phyloP scores from a whole-genome alignment of 2,329 filamentous ascomycete genomes.

The Mollisiaceae sp. region DNA sequence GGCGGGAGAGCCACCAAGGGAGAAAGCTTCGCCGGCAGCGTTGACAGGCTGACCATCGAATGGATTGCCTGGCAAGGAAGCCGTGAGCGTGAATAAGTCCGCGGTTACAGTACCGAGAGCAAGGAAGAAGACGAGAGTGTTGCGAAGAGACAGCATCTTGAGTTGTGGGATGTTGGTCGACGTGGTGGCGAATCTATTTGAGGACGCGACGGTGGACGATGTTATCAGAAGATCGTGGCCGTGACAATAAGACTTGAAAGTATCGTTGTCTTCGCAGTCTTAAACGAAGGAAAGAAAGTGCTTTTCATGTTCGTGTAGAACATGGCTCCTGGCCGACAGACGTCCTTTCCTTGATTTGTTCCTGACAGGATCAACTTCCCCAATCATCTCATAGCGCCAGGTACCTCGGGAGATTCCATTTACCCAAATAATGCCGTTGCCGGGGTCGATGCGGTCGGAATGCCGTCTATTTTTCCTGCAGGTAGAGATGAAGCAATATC shows the following conservation, averaged over 20 bases:
- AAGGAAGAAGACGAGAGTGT: neutral
- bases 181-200: neutral
- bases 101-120: conserved; percentile 14
- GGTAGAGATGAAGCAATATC: neutral
- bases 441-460: conserved; percentile 5
- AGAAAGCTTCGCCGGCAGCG: conserved; percentile 55
- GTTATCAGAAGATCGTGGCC: neutral
- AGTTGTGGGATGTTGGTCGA: neutral
- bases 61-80: conserved; percentile 33
- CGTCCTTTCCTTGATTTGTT: conserved; percentile 4
- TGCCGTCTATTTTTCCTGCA: neutral
- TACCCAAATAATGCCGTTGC: conserved; percentile 7
- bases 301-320: neutral
- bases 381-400: neutral
- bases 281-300: neutral
- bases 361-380: neutral
- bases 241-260: neutral
- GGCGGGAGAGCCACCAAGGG: conserved; percentile 50
- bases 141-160: conserved; percentile 15
- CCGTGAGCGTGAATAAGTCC: conserved; percentile 49
- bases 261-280: neutral
- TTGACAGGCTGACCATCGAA: conserved; percentile 53
- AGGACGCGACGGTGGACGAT: neutral
- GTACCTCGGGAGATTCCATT: conserved; percentile 3
- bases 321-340: neutral